A percentile compares a stretch with the other conserved stretches of the same genome.
Conservation (phyloP, 148 eudicot genomes). For the Fagopyrum homotropicum region DNA sequence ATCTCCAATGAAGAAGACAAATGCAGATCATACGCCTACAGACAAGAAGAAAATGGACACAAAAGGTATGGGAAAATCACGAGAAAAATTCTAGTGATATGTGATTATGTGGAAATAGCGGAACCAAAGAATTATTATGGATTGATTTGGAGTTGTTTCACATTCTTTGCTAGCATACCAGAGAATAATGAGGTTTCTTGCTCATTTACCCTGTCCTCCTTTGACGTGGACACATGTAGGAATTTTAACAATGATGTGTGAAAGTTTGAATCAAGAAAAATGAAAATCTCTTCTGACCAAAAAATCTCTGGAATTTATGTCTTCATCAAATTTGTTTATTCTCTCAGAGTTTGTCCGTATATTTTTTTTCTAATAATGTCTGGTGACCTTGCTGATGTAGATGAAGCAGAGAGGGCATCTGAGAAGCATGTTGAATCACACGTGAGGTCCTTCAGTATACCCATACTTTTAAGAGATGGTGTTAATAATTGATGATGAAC, state of each 20-base stretch:
- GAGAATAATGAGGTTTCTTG: neutral
- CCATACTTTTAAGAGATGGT: neutral
- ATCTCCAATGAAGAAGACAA: slow-evolving; percentile 43
- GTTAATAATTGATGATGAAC: neutral
- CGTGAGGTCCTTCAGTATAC: slow-evolving; percentile 38
- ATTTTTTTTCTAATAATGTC: neutral
- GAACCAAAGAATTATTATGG: neutral
- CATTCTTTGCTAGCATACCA: neutral
- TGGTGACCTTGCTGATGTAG: slow-evolving; percentile 36
- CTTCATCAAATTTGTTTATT: neutral
- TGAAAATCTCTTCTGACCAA: too few relatives aligned
- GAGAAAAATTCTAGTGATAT: neutral
- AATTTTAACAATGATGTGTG: neutral
- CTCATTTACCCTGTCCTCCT: neutral
- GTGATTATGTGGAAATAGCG: neutral
- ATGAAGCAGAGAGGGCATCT: slow-evolving; percentile 38
- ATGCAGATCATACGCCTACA: slow-evolving; percentile 25
- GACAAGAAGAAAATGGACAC: slow-evolving; percentile 28
- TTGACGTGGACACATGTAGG: neutral
- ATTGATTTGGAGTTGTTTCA: neutral
- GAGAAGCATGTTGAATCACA: slow-evolving; percentile 51
- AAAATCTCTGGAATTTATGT: neutral
- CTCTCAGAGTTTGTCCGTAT: neutral
- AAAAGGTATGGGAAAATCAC: slow-evolving; percentile 21
- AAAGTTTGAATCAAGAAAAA: neutral